Base-by-base conservation (phyloP, 768 basidiomycete genomes). In the Goffeauzyma gilvescens region DNA sequence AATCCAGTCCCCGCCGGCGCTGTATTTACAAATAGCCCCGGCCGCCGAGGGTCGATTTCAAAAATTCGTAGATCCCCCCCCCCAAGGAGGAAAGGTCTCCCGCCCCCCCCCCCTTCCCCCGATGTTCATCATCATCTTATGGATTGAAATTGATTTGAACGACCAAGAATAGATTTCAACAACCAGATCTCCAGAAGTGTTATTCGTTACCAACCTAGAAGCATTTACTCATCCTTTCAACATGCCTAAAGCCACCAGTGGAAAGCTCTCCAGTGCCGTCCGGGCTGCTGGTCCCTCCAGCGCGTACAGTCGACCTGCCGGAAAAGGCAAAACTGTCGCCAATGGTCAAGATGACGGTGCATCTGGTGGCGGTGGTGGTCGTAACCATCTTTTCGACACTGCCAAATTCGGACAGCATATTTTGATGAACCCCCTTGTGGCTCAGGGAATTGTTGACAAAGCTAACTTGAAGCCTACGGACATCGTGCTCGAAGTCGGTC, bases 321-420 rank as follows among this genome's bases (percentile, higher is more conserved):
- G 28, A 4, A 48, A 46, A n/a, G n/a, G 38, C 20, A 57, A 59
- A 46, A 51, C 58, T 38, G 58, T 52, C 12, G 59, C 52, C 20
- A 46, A 41, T 6, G 54, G 49, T 0, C 31, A 44, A 7, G 24
- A 48, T 1, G 31, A 31, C 24, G 46, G 32, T 2, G 55, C 42
- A 2, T n/a, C 32, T 7, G 49, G 38, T 4, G 49, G 46, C n/a
- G 48, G 50, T 33, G 55, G 53, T 36, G 55, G 50, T 13, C 48
- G 55, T 38, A 63, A 63, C 45, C 62, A 63, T 50, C 36, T 63
- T 41, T 65, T 65, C 71, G 89, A 93, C 58, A 93, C 87, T 3
- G 81, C 83, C 58, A 72, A 82, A 51, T 95, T 93, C 53, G 90
- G 93, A 17, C 90, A 96, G 63, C 90, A 98, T 67, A 96, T 98